phyloP scores from a whole-genome alignment of 768 basidiomycete genomes.

The Naematelia aurantialba region DNA sequence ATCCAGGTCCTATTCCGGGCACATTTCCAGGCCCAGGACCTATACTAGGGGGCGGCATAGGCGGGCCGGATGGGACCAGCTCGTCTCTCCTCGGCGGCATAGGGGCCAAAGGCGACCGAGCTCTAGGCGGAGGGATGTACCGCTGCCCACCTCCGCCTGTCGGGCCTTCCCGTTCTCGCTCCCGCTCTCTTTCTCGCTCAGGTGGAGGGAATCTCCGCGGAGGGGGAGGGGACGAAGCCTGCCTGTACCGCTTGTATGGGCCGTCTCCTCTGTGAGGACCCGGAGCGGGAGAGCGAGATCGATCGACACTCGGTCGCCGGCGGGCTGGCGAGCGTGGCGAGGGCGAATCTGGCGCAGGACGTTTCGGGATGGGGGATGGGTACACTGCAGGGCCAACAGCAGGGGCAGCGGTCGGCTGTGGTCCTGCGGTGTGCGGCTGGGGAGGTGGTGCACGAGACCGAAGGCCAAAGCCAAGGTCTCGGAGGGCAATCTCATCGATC shows the following conservation, averaged over 20 bases:
- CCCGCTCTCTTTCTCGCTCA: background rate
- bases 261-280: background rate
- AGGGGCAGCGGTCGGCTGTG: slow-evolving; percentile 26
- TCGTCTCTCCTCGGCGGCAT: slow-evolving; percentile 8
- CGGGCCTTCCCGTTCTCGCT: no score
- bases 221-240: background rate
- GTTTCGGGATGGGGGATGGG: slow-evolving; percentile 1
- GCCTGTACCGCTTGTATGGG: background rate
- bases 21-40: slow-evolving; percentile 14
- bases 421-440: slow-evolving; percentile 14
- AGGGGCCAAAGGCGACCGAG: slow-evolving; percentile 6
- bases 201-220: background rate
- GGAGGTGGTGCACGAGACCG: slow-evolving; percentile 48
- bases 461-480: slow-evolving; percentile 82
- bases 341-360: slow-evolving; percentile 2
- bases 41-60: slow-evolving; percentile 30
- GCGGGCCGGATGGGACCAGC: slow-evolving; percentile 4
- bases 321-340: background rate
- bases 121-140: slow-evolving; percentile 11
- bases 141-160: background rate
- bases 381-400: background rate
- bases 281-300: background rate
- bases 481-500: slow-evolving; percentile 80
- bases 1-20: background rate
- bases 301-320: background rate